These are phyloP conservation scores for Rutstroemia sp. DNA, from an alignment of 2,329 filamentous ascomycete genomes.

Conservation along the genomic window DNA sequence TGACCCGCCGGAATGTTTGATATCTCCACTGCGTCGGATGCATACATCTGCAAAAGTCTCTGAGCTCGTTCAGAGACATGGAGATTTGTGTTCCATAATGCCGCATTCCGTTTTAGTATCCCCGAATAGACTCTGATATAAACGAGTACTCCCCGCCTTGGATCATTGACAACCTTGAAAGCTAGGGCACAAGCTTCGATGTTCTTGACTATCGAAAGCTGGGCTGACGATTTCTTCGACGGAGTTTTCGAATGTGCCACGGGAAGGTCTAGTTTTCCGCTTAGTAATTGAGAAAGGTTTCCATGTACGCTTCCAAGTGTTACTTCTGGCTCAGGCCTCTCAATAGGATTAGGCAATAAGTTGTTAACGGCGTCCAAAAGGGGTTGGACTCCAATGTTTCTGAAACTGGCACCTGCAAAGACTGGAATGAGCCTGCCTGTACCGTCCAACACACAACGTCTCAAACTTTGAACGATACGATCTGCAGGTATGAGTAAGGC, in stretches of 20 bases:
- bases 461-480: slow-evolving; percentile 65
- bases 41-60: slow-evolving; percentile 82
- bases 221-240: slow-evolving; percentile 32
- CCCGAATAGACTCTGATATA: slow-evolving; percentile 92
- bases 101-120: slow-evolving; percentile 61
- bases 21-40: slow-evolving; percentile 78
- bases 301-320: slow-evolving; percentile 52
- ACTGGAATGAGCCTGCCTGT: slow-evolving; percentile 74
- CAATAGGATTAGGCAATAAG: slow-evolving; percentile 74
- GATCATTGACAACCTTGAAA: slow-evolving; percentile 92
- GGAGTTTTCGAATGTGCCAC: slow-evolving; percentile 24
- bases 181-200: slow-evolving; percentile 63
- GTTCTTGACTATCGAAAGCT: slow-evolving; percentile 34
- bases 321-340: slow-evolving; percentile 73
- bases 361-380: slow-evolving; percentile 83
- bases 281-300: slow-evolving; percentile 42
- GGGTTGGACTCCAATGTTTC: slow-evolving; percentile 89
- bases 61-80: slow-evolving; percentile 72
- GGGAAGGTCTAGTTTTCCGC: slow-evolving; percentile 36
- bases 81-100: slow-evolving; percentile 83
- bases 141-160: slow-evolving; percentile 77
- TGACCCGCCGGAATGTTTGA: slow-evolving; percentile 75
- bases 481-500: slow-evolving; percentile 57
- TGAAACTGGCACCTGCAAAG: slow-evolving; percentile 86
- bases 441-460: slow-evolving; percentile 60